Percentiles rank a stretch among this genome's conserved stretches.
phyloP scores from a whole-genome alignment of 2,329 filamentous ascomycete species.

The Knufia fluminis region DNA sequence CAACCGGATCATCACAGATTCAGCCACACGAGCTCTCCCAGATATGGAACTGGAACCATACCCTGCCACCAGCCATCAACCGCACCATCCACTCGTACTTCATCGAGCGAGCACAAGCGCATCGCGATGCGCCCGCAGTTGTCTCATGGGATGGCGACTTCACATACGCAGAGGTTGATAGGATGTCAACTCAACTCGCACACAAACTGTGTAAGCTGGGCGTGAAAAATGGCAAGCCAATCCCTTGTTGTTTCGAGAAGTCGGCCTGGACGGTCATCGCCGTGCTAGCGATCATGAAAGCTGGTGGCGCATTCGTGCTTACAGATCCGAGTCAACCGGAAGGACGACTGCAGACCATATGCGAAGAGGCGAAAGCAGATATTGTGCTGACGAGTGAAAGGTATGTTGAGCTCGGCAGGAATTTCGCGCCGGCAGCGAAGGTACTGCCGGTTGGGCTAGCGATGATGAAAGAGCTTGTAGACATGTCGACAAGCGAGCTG shows the following conservation, averaged over 20 bases:
- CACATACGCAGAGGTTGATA: constrained; percentile 30
- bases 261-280: constrained; percentile 36
- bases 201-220: constrained; percentile 31
- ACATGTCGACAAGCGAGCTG: constrained; percentile 10
- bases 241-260: constrained; percentile 36
- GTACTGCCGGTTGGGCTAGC: constrained; percentile 25
- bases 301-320: constrained; percentile 35
- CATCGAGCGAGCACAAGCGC: constrained; percentile 7
- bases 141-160: constrained; percentile 34
- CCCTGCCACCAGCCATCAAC: constrained; percentile 17
- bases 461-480: constrained; percentile 19
- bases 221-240: constrained; percentile 31
- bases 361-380: constrained; percentile 29
- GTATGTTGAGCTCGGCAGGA: constrained; percentile 24
- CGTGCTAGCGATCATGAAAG: constrained; percentile 34
- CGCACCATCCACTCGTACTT: constrained; percentile 18
- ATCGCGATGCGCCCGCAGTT: constrained; percentile 23
- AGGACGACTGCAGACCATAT: constrained; percentile 28
- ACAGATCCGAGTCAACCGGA: constrained; percentile 34
- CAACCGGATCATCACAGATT: not conserved
- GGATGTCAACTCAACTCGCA: constrained; percentile 27
- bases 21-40: constrained; percentile 14
- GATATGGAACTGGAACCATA: constrained; percentile 23
- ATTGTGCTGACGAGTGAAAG: constrained; percentile 28
- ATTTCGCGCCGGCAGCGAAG: constrained; percentile 27